These are phyloP conservation scores for Quercus phellos DNA, from an alignment of 331 rosid species.

Conservation along the genomic window DNA sequence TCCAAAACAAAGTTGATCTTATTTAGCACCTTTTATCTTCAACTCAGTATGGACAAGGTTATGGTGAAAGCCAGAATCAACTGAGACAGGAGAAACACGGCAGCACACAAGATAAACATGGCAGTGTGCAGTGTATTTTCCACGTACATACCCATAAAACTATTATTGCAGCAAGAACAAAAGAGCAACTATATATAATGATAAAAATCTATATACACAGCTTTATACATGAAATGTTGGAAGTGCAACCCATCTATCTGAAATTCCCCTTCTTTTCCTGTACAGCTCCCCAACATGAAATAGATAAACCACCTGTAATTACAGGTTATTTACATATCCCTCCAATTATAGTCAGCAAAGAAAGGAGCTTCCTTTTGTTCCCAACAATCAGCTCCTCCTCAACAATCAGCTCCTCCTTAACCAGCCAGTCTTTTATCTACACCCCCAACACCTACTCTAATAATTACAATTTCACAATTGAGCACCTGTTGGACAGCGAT, in stretches of 20 bases:
- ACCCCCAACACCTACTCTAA: conserved; percentile 44
- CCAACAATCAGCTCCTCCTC: conserved; percentile 29
- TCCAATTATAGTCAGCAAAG: conserved; percentile 44
- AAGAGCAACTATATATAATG: neutral
- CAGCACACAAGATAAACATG: neutral
- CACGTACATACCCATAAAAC: neutral
- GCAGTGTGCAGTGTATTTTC: neutral
- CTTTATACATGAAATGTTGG: conserved; percentile 30
- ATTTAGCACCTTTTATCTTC: neutral
- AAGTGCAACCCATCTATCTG: conserved; percentile 17
- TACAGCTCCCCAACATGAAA: conserved; percentile 29
- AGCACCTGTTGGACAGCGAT: conserved; percentile 12
- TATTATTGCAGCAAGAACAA: conserved; percentile 8
- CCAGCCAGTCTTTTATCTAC: conserved; percentile 39
- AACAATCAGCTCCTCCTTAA: conserved; percentile 20
- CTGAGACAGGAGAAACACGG: too few species aligned
- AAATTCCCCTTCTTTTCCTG: conserved; percentile 24
- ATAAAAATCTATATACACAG: conserved; percentile 29
- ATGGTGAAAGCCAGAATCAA: neutral
- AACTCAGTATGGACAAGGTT: neutral
- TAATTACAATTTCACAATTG: conserved; percentile 64
- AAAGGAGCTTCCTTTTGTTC: conserved; percentile 39
- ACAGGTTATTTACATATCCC: conserved; percentile 55
- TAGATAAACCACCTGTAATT: conserved; percentile 32
- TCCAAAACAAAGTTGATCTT: too few species aligned